Conservation (phyloP, 2,329 filamentous ascomycete genomes). For the Aureobasidium lini region DNA sequence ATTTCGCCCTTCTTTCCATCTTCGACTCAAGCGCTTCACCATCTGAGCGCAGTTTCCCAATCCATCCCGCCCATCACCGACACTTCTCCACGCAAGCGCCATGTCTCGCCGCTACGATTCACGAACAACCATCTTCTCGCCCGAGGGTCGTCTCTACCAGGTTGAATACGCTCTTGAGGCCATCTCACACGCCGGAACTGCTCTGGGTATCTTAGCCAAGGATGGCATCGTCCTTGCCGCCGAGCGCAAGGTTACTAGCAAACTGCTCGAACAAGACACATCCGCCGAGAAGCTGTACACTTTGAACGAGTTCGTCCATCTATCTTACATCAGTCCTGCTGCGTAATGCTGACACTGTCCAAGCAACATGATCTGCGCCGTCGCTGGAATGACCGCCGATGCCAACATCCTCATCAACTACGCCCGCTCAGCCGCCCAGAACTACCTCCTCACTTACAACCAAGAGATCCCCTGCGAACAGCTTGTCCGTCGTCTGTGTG, state of each 20-base stretch:
- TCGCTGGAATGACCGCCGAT: slow-evolving; percentile 98
- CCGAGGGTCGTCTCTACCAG: slow-evolving; percentile 95
- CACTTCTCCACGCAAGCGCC: background rate
- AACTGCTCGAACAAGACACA: slow-evolving; percentile 97
- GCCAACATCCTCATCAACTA: slow-evolving; percentile 99
- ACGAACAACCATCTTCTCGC: slow-evolving; percentile 94
- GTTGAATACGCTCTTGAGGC: slow-evolving; percentile 99
- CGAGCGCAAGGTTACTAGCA: slow-evolving; percentile 98
- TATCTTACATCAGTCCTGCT: background rate
- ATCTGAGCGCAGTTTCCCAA: background rate
- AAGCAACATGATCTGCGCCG: slow-evolving; percentile 99
- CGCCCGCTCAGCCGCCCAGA: slow-evolving; percentile 91
- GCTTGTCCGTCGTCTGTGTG: slow-evolving; percentile 90
- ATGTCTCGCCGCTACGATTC: slow-evolving; percentile 13
- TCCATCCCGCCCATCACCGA: background rate
- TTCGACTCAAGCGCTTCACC: background rate
- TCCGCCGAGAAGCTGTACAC: slow-evolving; percentile 99
- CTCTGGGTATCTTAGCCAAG: slow-evolving; percentile 91
- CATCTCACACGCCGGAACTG: slow-evolving; percentile 96
- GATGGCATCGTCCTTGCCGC: slow-evolving; percentile 98
- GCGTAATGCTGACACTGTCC: background rate
- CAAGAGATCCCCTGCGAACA: slow-evolving; percentile 99
- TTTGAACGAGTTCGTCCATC: slow-evolving; percentile 73
- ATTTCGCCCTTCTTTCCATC: background rate
- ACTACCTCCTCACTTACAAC: slow-evolving; percentile 98